A percentile compares a stretch with the other conserved stretches of the same genome.
Conservation (phyloP, 441 rosid genomes). For the Flueggea neowawraea region DNA sequence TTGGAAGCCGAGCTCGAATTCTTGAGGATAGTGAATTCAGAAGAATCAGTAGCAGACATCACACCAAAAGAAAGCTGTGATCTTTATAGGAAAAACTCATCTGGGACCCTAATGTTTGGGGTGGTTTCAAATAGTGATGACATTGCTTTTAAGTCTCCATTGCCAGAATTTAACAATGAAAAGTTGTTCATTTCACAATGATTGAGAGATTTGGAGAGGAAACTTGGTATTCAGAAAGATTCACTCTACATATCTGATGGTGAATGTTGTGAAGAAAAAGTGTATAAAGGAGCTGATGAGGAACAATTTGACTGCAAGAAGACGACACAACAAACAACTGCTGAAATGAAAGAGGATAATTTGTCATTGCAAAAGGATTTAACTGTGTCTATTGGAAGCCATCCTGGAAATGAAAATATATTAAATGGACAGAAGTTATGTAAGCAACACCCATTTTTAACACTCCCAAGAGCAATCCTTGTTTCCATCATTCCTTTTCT, state of each 20-base stretch:
- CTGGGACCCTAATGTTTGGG: conserved; percentile 2
- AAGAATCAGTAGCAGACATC: conserved; percentile 21
- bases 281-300: too few species aligned
- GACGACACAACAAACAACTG: neutral
- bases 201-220: conserved; percentile 36
- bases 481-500: too few species aligned
- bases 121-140: conserved; percentile 9
- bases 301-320: conserved; percentile 14
- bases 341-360: too few species aligned
- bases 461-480: too few species aligned
- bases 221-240: conserved; percentile 19
- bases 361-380: too few species aligned
- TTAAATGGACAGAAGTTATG: conserved; percentile 17
- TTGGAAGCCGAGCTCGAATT: conserved; percentile 72
- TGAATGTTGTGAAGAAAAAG: conserved; percentile 21
- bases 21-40: conserved; percentile 34
- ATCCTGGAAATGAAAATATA: conserved; percentile 9
- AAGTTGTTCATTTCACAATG: conserved; percentile 26
- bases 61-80: conserved; percentile 22
- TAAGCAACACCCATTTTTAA: too few species aligned
- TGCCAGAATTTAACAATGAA: conserved; percentile 32
- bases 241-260: conserved; percentile 11
- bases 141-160: conserved; percentile 10
- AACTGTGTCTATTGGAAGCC: too few species aligned
- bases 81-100: conserved; percentile 8